Conservation (phyloP, 768 basidiomycete genomes). For the Serendipita sp. region DNA sequence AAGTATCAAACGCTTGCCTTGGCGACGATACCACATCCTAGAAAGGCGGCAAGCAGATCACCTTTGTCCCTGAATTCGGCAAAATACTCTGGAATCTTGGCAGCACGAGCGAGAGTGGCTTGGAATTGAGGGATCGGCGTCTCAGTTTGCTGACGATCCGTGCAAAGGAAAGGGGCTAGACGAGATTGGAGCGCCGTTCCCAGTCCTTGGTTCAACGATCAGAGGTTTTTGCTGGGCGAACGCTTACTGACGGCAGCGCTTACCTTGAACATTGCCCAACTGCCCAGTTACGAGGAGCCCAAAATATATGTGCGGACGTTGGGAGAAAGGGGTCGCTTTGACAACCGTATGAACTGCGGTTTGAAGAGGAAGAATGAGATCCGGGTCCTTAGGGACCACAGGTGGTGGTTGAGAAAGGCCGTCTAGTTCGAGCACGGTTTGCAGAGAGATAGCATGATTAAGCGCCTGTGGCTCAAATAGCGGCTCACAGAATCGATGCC, state of each 20-base stretch:
- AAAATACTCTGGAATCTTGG: constrained; percentile 77
- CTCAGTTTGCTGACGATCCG: constrained; percentile 47
- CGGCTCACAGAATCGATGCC: constrained; percentile 84
- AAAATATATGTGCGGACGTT: constrained; percentile 58
- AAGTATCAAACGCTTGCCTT: constrained; percentile 37
- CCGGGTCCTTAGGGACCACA: constrained; percentile 9
- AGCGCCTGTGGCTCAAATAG: constrained; percentile 61
- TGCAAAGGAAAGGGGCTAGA: constrained; percentile 44
- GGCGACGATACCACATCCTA: constrained; percentile 71
- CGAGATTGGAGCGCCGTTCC: constrained; percentile 56
- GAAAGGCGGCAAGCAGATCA: constrained; percentile 63
- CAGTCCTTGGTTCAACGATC: constrained; percentile 29
- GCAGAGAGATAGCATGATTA: constrained; percentile 19
- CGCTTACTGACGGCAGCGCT: constrained; percentile 10
- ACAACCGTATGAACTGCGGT: constrained; percentile 54
- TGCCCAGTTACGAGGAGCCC: constrained; percentile 73
- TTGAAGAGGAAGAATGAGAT: constrained; percentile 35
- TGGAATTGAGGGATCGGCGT: constrained; percentile 27
- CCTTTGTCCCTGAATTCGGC: constrained; percentile 79
- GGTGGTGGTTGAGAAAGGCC: neutral
- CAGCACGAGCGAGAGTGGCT: constrained; percentile 42
- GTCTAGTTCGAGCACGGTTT: constrained; percentile 13
- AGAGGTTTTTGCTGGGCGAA: neutral
- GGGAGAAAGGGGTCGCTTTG: constrained; percentile 41
- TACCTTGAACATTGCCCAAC: constrained; percentile 56